Conservation (phyloP, 1,284 basidiomycete genomes). For the Sporisorium sorghi region DNA sequence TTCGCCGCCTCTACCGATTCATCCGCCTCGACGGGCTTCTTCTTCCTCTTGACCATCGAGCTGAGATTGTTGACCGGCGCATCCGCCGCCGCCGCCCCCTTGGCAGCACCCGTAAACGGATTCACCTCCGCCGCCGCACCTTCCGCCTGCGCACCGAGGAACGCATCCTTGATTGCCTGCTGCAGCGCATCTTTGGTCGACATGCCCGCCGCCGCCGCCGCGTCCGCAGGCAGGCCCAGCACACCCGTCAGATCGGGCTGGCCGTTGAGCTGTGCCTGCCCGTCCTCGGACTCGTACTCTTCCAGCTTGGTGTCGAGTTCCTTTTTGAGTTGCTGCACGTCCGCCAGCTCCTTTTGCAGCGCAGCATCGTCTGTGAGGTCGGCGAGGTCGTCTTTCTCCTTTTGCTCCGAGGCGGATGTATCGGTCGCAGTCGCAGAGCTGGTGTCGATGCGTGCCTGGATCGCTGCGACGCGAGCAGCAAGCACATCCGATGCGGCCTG, state of each 20-base stretch:
- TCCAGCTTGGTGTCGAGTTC: constrained; percentile 65
- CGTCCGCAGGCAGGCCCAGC: constrained; percentile 31
- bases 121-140: constrained; percentile 12
- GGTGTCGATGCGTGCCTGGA: constrained; percentile 46
- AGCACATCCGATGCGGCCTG: constrained; percentile 53
- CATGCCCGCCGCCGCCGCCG: constrained; percentile 21
- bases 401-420: background rate
- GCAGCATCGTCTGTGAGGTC: constrained; percentile 41
- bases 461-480: constrained; percentile 42
- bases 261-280: constrained; percentile 52
- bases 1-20: constrained; percentile 1
- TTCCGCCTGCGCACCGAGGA: constrained; percentile 53
- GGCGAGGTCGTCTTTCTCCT: constrained; percentile 57
- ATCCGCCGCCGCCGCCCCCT: constrained; percentile 17
- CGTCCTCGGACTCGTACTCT: constrained; percentile 55
- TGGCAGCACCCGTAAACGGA: constrained; percentile 28
- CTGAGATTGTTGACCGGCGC: constrained; percentile 60
- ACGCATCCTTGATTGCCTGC: constrained; percentile 65
- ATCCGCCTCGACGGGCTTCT: constrained; percentile 47
- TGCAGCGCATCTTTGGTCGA: constrained; percentile 58
- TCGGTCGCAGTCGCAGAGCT: background rate
- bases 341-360: constrained; percentile 51
- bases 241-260: constrained; percentile 36
- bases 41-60: constrained; percentile 62
- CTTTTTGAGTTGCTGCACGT: constrained; percentile 59